These are phyloP conservation scores for Populus pruinosa DNA, from an alignment of 345 rosid species.

Conservation along the genomic window DNA sequence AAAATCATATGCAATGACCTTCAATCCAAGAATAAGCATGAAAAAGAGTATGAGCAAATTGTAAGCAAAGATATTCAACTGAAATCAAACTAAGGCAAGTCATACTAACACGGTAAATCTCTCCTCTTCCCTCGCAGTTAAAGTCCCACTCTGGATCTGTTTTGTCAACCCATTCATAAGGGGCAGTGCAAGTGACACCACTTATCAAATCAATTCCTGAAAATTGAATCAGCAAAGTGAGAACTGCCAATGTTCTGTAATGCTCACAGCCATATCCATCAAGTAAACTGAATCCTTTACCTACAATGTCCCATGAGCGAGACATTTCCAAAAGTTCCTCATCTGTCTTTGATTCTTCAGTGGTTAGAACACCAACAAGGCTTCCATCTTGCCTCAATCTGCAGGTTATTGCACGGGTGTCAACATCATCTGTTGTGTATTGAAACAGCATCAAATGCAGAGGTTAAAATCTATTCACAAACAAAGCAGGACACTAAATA, in stretches of 20 bases:
- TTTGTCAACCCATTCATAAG: conserved; percentile 77
- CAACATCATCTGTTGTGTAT: conserved; percentile 70
- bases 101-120: conserved; percentile 53
- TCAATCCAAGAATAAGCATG: conserved; percentile 16
- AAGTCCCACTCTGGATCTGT: conserved; percentile 81
- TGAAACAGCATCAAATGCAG: conserved; percentile 4
- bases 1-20: conserved; percentile 89
- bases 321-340: conserved; percentile 80
- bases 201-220: conserved; percentile 88
- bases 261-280: background rate
- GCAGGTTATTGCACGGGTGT: conserved; percentile 92
- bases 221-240: conserved; percentile 13
- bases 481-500: background rate
- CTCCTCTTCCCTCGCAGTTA: conserved; percentile 40
- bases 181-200: conserved; percentile 67
- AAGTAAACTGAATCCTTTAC: conserved; percentile 31
- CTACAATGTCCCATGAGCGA: conserved; percentile 84
- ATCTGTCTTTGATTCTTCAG: conserved; percentile 69
- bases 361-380: conserved; percentile 90
- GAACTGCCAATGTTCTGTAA: background rate
- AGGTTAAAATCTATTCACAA: background rate
- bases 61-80: conserved; percentile 7
- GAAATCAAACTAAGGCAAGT: conserved; percentile 4
- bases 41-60: conserved; percentile 12
- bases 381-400: conserved; percentile 95